Percentiles rank a stretch among this genome's conserved stretches.
Evolutionary conservation across 108 stramenopile species (phyloP).

Genomic region (Pseudonitzschia delicatissima): DNA sequence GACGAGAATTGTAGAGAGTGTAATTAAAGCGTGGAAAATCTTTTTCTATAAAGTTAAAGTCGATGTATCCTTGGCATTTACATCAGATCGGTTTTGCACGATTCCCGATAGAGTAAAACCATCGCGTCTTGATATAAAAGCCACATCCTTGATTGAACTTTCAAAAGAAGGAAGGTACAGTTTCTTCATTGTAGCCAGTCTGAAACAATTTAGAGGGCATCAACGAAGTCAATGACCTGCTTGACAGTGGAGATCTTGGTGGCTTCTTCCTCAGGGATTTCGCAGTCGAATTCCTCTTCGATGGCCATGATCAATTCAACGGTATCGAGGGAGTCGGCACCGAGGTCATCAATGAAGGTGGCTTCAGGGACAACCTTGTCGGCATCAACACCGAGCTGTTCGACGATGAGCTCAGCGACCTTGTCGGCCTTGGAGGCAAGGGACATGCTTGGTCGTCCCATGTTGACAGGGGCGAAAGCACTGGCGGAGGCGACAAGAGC

Average conservation of each 20-base stretch:
- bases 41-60: no score
- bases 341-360: conserved; percentile 94
- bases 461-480: conserved; percentile 67
- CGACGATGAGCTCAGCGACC: conserved; percentile 48
- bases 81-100: no score
- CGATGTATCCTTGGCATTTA: no score
- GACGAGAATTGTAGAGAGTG: no score
- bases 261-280: conserved; percentile 95
- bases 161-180: no score
- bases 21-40: no score
- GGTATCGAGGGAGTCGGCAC: conserved; percentile 95
- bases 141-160: no score
- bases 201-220: conserved; percentile 34
- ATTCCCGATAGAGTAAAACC: no score
- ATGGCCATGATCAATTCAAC: conserved; percentile 97
- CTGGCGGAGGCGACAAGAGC: conserved; percentile 69
- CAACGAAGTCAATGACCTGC: conserved; percentile 89
- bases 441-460: no score
- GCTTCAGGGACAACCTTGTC: conserved; percentile 59
- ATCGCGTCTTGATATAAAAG: no score
- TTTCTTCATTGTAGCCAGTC: not conserved
- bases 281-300: conserved; percentile 96
- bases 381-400: conserved; percentile 55
- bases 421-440: conserved; percentile 45
- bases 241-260: conserved; percentile 87